Base-by-base conservation (phyloP, 2,329 filamentous ascomycete species). In the Hypoxylon sp. region DNA sequence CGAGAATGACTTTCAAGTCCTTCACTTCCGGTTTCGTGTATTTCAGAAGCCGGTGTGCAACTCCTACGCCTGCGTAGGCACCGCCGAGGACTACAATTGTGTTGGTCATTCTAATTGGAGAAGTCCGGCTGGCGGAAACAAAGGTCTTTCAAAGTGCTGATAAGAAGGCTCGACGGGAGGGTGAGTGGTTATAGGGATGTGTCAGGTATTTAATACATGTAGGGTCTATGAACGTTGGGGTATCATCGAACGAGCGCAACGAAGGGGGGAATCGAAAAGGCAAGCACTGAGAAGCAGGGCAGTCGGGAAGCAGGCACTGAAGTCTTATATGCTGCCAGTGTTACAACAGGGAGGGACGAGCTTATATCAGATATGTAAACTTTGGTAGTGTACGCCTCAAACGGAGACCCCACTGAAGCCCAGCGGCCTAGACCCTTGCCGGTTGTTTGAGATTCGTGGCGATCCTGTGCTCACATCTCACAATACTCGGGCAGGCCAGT, bases 61-160 rank as follows among this genome's bases (percentile, higher is more conserved):
- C 73, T 55, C 82, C 81, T 48, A 87, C 78, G 60, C 85, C 85
- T 52, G 79, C 85, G 44, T 82, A 83, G 52, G 85, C 82, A 64
- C 84, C 85, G 38, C 85, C 85, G 16, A 87, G 76, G 48, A 88
- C 77, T 5, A 87, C 80, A 38, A 88, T 79, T 3, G 83, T 87
- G 71, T 84, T 83, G 28, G 79, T 74, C 82, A 85, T 86, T 30
- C 51, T 69, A n/a, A 54, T 57, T 65, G 67, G 64, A 44, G 67
- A 67, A 67, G 64, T 69, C 64, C 61, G 67, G 64, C 53, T 48
- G 48, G n/a, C 58, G 2, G 24, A 38, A 8, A 40, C 8, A 28
- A 30, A 36, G 24, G 18, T 38, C 2, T 33, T 53, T 55, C 8
- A 3, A 16, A 40, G n/a, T 38, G 40, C 44, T 55, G 22, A 30